phyloP scores from a whole-genome alignment of 495 filamentous ascomycete genomes.

The Recurvomyces mirabilis region DNA sequence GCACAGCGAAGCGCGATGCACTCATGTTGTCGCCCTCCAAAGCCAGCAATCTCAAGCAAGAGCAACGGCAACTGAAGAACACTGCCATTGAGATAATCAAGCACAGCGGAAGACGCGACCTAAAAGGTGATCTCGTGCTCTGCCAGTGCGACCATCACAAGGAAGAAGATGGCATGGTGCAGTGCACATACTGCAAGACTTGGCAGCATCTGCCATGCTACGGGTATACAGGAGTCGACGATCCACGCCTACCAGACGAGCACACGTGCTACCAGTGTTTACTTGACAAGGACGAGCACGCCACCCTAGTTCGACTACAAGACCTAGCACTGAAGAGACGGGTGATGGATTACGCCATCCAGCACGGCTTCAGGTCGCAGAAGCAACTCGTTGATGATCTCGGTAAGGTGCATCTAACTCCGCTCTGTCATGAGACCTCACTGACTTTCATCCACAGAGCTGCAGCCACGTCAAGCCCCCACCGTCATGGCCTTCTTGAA shows the following conservation, averaged over 20 bases:
- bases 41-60: conserved; percentile 8
- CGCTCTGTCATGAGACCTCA: neutral
- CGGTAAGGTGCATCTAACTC: conserved; percentile 14
- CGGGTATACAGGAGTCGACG: conserved; percentile 29
- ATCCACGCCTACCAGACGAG: conserved; percentile 28
- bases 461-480: neutral
- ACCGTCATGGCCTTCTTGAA: conserved; percentile 27
- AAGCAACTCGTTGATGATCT: conserved; percentile 14
- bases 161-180: conserved; percentile 37
- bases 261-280: conserved; percentile 43
- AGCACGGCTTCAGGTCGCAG: conserved; percentile 17
- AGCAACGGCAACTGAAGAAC: conserved; percentile 11
- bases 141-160: conserved; percentile 36
- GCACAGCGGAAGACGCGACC: neutral
- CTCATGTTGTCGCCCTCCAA: neutral
- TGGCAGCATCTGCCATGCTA: conserved; percentile 43
- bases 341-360: conserved; percentile 21
- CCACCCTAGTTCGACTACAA: conserved; percentile 17
- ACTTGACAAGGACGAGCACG: conserved; percentile 30
- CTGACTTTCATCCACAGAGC: neutral
- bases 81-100: neutral
- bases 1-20: neutral
- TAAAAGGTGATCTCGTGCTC: conserved; percentile 18
- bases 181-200: conserved; percentile 37
- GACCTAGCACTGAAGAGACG: conserved; percentile 31